Conservation (phyloP, 192 early-diverging fungal genomes). For the Backusella australiensis region DNA sequence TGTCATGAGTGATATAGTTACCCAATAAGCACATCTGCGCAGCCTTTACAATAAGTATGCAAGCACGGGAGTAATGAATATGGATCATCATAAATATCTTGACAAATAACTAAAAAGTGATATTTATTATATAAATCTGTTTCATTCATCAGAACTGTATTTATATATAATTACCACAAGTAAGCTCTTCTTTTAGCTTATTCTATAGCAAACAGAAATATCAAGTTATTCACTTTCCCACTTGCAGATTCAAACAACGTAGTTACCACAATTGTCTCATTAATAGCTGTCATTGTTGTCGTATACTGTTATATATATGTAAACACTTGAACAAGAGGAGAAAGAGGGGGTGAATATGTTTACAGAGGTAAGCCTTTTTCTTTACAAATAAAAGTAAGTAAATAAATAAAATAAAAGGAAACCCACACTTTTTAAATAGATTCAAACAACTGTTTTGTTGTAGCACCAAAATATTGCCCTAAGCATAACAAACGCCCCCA, state of each 20-base stretch:
- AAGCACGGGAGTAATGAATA: not conserved
- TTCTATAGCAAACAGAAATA: not conserved
- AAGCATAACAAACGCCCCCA: not conserved
- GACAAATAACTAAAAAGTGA: not conserved
- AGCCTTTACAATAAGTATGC: not conserved
- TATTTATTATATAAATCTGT: not conserved
- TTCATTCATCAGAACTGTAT: too few species aligned
- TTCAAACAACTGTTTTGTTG: not conserved
- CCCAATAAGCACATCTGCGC: not conserved
- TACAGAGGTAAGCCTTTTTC: too few species aligned
- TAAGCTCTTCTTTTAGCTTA: not conserved
- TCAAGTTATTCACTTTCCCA: not conserved
- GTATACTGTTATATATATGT: not conserved
- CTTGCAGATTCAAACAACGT: too few species aligned
- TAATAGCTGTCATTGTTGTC: not conserved
- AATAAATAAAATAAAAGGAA: not conserved
- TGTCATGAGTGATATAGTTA: not conserved
- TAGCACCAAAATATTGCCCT: not conserved
- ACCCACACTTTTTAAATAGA: not conserved
- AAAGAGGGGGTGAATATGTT: not conserved
- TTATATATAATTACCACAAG: not conserved
- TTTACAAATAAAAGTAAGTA: too few species aligned
- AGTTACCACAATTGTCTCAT: not conserved
- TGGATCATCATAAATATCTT: not conserved
- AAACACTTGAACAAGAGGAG: not conserved